These are phyloP conservation scores for Elaphomyces granulatus DNA, from an alignment of 495 filamentous ascomycete genomes.

Conservation along the genomic window DNA sequence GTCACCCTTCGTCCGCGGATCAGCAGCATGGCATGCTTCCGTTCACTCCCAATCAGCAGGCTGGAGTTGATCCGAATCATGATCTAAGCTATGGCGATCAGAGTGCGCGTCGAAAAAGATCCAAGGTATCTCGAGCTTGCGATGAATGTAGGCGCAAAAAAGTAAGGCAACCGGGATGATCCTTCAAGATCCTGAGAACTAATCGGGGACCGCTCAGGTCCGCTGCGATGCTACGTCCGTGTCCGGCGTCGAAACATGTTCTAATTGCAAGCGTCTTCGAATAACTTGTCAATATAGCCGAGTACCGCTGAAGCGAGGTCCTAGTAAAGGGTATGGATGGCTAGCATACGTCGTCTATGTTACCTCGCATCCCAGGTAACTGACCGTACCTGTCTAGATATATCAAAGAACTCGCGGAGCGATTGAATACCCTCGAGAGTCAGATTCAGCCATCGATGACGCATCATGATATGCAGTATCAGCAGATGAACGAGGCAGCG, in stretches of 20 bases:
- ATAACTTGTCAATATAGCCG: slow-evolving; percentile 78
- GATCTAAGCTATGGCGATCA: slow-evolving; percentile 40
- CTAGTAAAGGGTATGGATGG: slow-evolving; percentile 72
- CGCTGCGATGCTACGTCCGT: slow-evolving; percentile 83
- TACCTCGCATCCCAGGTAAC: slow-evolving; percentile 3
- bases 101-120: slow-evolving; percentile 64
- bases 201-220: slow-evolving; percentile 38
- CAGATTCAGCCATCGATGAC: slow-evolving; percentile 38
- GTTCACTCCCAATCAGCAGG: slow-evolving; percentile 35
- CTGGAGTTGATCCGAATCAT: slow-evolving; percentile 37
- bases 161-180: slow-evolving; percentile 32
- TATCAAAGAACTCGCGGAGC: slow-evolving; percentile 89
- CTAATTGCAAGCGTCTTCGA: slow-evolving; percentile 67
- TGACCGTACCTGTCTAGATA: slow-evolving; percentile 42
- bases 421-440: slow-evolving; percentile 70
- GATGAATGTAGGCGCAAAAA: slow-evolving; percentile 95
- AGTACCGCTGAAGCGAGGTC: slow-evolving; percentile 87
- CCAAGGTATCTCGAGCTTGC: slow-evolving; percentile 86
- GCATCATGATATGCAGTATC: slow-evolving; percentile 33
- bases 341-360: slow-evolving; percentile 4
- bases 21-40: slow-evolving; percentile 35
- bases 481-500: slow-evolving; percentile 33
- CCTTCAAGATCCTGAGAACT: slow-evolving; percentile 5
- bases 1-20: slow-evolving; percentile 25
- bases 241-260: slow-evolving; percentile 62